Evolutionary conservation across 345 rosid species (phyloP).

Genomic region (Abelmoschus esculentus): DNA sequence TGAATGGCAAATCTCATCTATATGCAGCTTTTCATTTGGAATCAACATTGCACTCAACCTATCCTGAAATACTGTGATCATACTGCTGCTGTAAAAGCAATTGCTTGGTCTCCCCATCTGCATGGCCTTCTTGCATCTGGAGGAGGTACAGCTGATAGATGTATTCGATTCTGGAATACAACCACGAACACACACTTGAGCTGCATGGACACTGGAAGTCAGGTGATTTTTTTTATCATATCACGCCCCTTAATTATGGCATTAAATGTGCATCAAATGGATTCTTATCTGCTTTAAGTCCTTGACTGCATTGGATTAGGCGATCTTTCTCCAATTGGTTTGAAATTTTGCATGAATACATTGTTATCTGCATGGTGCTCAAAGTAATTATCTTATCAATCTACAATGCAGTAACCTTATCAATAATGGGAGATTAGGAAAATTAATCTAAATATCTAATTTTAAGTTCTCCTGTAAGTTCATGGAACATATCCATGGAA

Average conservation of each 20-base stretch:
- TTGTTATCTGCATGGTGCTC: background rate
- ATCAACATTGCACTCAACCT: constrained; percentile 87
- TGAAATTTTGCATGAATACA: background rate
- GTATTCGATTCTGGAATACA: constrained; percentile 97
- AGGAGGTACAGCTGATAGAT: constrained; percentile 92
- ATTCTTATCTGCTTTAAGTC: background rate
- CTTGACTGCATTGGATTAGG: background rate
- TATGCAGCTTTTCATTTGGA: constrained; percentile 91
- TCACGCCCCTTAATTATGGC: background rate
- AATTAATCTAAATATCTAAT: background rate
- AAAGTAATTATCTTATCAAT: background rate
- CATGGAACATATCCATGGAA: background rate
- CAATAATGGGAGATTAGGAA: background rate
- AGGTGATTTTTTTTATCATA: constrained; percentile 32
- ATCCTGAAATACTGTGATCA: constrained; percentile 81
- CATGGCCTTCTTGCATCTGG: constrained; percentile 95
- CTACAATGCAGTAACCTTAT: background rate
- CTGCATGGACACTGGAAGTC: constrained; percentile 93
- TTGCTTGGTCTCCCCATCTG: constrained; percentile 98
- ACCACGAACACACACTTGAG: constrained; percentile 74
- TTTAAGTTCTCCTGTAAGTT: background rate
- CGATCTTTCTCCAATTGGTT: background rate
- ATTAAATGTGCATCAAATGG: background rate
- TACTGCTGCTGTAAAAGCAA: constrained; percentile 96
- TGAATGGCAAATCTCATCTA: constrained; percentile 7